Conservation (phyloP, 371 early-diverging fungal genomes). For the Massospora cicadina region DNA sequence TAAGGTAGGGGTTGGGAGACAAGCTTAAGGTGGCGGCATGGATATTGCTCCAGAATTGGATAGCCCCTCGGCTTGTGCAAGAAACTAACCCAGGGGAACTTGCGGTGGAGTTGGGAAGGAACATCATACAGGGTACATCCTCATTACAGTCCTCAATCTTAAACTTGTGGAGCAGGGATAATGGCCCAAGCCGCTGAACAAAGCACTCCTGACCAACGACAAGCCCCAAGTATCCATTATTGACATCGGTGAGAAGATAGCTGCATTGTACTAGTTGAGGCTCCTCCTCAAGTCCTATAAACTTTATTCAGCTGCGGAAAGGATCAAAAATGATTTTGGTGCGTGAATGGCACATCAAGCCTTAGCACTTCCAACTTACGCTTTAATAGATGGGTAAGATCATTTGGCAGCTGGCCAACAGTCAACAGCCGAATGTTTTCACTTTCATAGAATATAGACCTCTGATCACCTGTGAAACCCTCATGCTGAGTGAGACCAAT, state of each 20-base stretch:
- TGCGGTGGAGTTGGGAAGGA: background rate
- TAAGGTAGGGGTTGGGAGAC: background rate
- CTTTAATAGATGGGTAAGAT: background rate
- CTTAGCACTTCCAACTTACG: background rate
- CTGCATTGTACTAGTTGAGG: no score
- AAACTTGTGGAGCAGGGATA: background rate
- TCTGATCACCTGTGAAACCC: background rate
- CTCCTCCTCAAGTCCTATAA: no score
- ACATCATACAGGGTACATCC: background rate
- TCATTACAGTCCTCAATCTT: background rate
- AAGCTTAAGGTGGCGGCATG: background rate
- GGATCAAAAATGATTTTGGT: background rate
- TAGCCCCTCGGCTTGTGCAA: background rate
- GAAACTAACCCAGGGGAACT: background rate
- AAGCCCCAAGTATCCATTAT: background rate
- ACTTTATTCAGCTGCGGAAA: background rate
- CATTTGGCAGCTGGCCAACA: background rate
- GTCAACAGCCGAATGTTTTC: background rate
- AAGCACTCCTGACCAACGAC: background rate
- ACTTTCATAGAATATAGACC: background rate
- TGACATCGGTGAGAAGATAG: background rate
- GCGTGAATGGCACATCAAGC: background rate
- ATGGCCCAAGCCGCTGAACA: background rate
- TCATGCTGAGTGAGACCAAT: no score
- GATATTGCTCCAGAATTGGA: background rate